Evolutionary conservation across 345 rosid genomes (phyloP), one percentile per base, ranked within the genome.

Genomic region (Salix arbutifolia): DNA sequence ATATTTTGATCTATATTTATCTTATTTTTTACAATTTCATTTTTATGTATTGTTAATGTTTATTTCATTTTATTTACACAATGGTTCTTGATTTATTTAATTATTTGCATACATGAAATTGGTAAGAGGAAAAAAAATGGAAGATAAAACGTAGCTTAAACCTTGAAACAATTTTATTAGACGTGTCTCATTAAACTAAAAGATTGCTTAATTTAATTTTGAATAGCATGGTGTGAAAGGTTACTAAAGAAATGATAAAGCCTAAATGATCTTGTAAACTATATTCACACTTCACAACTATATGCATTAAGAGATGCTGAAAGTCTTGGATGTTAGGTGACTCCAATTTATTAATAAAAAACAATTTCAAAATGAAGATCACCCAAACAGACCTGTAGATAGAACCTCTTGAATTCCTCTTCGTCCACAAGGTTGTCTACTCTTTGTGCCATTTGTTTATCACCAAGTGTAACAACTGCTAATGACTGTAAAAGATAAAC

Each of bases 391-490:
- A 96, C 99, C 99, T 96, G 99, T 82, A 96, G 98, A 84, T 93
- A 96, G 81, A 96, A 96, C 78, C 94, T 92, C 93, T 96, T 96
- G 90, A 82, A 88, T 77, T 93, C 99, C 77, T 91, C 98, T 11
- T 77, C 85, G 74, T 81, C 90, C 80, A 86, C 92, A 82, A 96
- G 98, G 80, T 88, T 96, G 83, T 96, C 99, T 73, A 96, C 75
- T 85, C 89, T 88, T 76, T 96, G 99, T 33, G 98, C 99, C 99
- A 96, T 96, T 80, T 92, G 98, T 83, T 76, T 89, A 87, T 96
- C 97, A 70, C 99, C 99, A 74, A 96, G 98, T 21, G 99, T 96
- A 80, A 88, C 98, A 85, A 93, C 98, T 33, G 97, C 99, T 79
- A 96, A 77, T 71, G 99, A 85, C 99, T 96, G 86, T 72, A 83